phyloP scores from a whole-genome alignment of 768 basidiomycete species.

The Trametes meyenii region DNA sequence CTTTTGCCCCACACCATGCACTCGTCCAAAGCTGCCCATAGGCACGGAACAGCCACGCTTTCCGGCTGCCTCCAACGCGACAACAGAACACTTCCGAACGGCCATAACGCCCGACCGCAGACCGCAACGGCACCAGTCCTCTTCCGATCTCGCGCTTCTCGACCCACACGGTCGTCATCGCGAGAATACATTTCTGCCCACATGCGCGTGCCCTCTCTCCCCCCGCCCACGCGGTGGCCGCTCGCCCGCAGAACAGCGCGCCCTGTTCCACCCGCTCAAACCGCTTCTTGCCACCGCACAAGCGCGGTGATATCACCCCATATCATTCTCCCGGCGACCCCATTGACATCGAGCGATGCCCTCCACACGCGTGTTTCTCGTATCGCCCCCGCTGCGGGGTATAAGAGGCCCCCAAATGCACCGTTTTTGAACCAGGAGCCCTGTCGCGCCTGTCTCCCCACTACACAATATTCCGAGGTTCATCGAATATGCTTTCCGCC shows the following conservation, averaged over 20 bases:
- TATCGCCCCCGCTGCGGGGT: background rate
- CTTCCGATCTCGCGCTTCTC: slow-evolving; percentile 2
- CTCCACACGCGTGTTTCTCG: background rate
- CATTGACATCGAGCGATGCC: background rate
- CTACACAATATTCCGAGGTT: background rate
- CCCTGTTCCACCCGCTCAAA: background rate
- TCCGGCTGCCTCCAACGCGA: too few relatives aligned
- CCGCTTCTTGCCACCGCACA: background rate
- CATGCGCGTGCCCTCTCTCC: background rate
- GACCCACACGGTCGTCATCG: slow-evolving; percentile 4
- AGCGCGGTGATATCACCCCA: background rate
- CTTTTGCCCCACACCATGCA: too few relatives aligned
- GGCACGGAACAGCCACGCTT: too few relatives aligned
- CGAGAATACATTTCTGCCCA: background rate
- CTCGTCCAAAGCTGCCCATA: too few relatives aligned
- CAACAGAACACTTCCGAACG: too few relatives aligned
- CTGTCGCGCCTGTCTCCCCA: background rate
- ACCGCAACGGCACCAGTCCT: background rate
- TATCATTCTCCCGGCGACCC: background rate
- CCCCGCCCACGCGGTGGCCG: background rate
- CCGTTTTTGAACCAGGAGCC: background rate
- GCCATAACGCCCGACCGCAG: background rate
- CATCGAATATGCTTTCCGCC: slow-evolving; percentile 8
- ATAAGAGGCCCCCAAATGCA: background rate
- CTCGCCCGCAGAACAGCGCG: background rate